Conservation (phyloP, 2,329 filamentous ascomycete species). For the Colletotrichum caudatum region DNA sequence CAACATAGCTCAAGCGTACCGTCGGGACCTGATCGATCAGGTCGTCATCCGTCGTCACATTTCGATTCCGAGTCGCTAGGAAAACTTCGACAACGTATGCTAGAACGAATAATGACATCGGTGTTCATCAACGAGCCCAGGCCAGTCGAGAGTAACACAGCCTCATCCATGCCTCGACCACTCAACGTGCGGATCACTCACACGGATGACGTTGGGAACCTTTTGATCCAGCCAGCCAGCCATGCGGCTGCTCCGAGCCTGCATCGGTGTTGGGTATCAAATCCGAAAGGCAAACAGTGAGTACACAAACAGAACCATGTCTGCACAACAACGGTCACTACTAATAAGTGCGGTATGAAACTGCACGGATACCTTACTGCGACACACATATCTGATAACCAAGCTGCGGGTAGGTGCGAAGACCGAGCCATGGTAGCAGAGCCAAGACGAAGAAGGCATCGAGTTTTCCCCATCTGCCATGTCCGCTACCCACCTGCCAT, state of each 20-base stretch:
- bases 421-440: neutral
- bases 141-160: neutral
- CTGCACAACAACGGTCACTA: neutral
- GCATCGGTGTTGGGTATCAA: neutral
- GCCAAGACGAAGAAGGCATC: constrained; percentile 8
- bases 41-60: constrained; percentile 39
- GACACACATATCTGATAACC: constrained; percentile 5
- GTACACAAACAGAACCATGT: neutral
- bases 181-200: neutral
- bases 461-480: constrained; percentile 22
- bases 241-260: neutral
- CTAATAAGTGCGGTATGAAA: neutral
- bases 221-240: neutral
- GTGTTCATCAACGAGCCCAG: neutral
- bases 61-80: constrained; percentile 11
- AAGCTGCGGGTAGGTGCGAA: neutral
- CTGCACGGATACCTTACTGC: constrained; percentile 10
- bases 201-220: neutral
- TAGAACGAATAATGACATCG: neutral
- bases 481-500: neutral
- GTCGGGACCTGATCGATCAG: constrained; percentile 33
- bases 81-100: constrained; percentile 5
- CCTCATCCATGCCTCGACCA: neutral
- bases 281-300: neutral
- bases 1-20: constrained; percentile 26